phyloP scores from a whole-genome alignment of 352 stramenopile genomes.

The Peronospora destructor region DNA sequence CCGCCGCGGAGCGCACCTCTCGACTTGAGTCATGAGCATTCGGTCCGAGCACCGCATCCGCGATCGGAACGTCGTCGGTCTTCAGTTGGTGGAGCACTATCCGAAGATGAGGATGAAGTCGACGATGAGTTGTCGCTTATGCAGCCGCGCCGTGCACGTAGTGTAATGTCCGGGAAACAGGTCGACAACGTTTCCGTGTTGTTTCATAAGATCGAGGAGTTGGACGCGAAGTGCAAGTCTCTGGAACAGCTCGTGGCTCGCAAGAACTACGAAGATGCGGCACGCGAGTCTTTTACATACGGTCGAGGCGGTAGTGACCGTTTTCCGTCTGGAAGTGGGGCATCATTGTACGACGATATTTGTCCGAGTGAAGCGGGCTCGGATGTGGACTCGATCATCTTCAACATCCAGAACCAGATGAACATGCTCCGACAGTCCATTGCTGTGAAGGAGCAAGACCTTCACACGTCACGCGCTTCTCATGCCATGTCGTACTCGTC shows the following conservation, averaged over 20 bases:
- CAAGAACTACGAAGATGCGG: constrained; percentile 38
- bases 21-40: constrained; percentile 14
- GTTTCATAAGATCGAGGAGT: constrained; percentile 62
- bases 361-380: constrained; percentile 29
- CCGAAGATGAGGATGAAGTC: constrained; percentile 33
- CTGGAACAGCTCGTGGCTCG: constrained; percentile 65
- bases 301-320: constrained; percentile 17
- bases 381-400: constrained; percentile 68
- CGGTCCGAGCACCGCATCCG: constrained; percentile 6
- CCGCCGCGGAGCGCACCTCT: constrained; percentile 24
- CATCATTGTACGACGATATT: constrained; percentile 25
- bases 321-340: constrained; percentile 21
- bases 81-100: constrained; percentile 40
- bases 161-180: constrained; percentile 41
- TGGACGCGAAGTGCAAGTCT: constrained; percentile 77
- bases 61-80: constrained; percentile 32
- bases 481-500: constrained; percentile 57
- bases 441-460: constrained; percentile 48
- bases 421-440: constrained; percentile 68
- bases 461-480: constrained; percentile 43
- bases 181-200: constrained; percentile 57
- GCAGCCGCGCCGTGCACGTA: constrained; percentile 48
- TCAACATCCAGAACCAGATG: constrained; percentile 80
- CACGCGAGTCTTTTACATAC: constrained; percentile 28
- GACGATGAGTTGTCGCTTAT: constrained; percentile 40